These are phyloP conservation scores for Fusarium sp. DNA, from an alignment of 2,329 filamentous ascomycete genomes.

Conservation along the genomic window DNA sequence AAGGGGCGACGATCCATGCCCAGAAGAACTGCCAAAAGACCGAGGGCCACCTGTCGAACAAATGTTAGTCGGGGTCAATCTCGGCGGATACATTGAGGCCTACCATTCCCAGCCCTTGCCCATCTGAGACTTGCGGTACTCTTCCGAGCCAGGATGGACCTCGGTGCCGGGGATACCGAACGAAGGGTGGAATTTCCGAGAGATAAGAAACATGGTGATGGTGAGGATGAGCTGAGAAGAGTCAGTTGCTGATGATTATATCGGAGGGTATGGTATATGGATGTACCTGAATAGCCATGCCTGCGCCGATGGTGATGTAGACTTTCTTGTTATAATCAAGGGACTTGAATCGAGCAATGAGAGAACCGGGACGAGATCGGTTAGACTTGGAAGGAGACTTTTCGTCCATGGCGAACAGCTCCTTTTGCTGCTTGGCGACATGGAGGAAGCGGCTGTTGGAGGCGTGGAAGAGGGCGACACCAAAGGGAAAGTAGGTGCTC, in stretches of 20 bases:
- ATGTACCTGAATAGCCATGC: constrained; percentile 68
- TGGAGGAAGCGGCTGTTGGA: constrained; percentile 71
- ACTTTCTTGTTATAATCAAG: constrained; percentile 62
- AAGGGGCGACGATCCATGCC: constrained; percentile 71
- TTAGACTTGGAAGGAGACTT: constrained; percentile 14
- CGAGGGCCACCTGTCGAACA: constrained; percentile 66
- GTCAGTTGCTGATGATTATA: background rate
- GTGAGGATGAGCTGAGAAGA: constrained; percentile 65
- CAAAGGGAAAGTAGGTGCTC: constrained; percentile 72
- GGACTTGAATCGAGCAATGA: constrained; percentile 52
- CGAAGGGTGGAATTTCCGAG: constrained; percentile 72
- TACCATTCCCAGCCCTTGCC: constrained; percentile 75
- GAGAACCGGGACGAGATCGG: constrained; percentile 32
- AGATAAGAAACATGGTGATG: constrained; percentile 71
- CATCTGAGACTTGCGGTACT: constrained; percentile 60
- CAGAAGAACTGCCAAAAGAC: constrained; percentile 74
- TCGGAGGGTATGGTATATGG: rapidly evolving
- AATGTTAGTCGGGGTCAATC: background rate
- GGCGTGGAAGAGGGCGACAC: constrained; percentile 75
- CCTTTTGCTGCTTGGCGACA: constrained; percentile 66
- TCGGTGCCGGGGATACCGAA: constrained; percentile 73
- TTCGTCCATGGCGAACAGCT: constrained; percentile 47
- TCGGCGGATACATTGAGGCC: background rate
- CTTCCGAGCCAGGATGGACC: constrained; percentile 63
- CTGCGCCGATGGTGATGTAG: constrained; percentile 62